Conservation (phyloP, 2,329 filamentous ascomycete species). For the Moelleriella libera region DNA sequence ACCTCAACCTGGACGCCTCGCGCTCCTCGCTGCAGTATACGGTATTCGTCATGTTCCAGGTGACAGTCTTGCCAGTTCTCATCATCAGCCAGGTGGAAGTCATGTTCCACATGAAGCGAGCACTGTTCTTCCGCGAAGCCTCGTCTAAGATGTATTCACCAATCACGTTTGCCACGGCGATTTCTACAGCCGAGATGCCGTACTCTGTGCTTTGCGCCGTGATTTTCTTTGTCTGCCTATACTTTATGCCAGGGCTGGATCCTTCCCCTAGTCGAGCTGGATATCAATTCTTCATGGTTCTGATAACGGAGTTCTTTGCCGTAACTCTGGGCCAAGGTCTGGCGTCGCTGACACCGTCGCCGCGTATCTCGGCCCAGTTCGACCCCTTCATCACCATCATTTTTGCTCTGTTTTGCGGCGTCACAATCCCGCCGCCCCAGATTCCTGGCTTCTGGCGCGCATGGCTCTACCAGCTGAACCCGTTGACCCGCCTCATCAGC, state of each 20-base stretch:
- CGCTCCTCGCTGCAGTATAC: conserved; percentile 68
- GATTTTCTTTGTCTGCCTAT: conserved; percentile 67
- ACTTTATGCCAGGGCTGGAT: conserved; percentile 71
- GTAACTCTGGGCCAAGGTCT: conserved; percentile 68
- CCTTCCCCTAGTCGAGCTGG: conserved; percentile 50
- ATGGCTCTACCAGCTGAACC: conserved; percentile 74
- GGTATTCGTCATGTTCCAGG: conserved; percentile 83
- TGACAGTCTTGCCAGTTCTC: conserved; percentile 69
- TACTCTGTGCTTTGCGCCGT: conserved; percentile 73
- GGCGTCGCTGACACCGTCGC: conserved; percentile 61
- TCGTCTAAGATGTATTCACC: conserved; percentile 77
- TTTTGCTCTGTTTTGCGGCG: conserved; percentile 77
- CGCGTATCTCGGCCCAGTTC: conserved; percentile 65
- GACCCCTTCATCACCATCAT: conserved; percentile 75
- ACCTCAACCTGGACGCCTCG: conserved; percentile 63
- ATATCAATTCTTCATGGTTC: conserved; percentile 75
- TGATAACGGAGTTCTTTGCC: conserved; percentile 73
- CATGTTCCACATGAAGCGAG: conserved; percentile 66
- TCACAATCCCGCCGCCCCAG: conserved; percentile 63
- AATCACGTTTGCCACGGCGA: conserved; percentile 61
- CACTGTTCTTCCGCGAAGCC: conserved; percentile 76
- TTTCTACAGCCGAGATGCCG: conserved; percentile 73
- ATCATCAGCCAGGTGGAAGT: conserved; percentile 71
- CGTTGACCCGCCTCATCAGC: conserved; percentile 68
- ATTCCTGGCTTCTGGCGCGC: conserved; percentile 68